A percentile compares a stretch with the other conserved stretches of the same genome.
These are phyloP conservation scores for Huntiella omanensis DNA, from an alignment of 2,329 filamentous ascomycete species.

Conservation along the genomic window DNA sequence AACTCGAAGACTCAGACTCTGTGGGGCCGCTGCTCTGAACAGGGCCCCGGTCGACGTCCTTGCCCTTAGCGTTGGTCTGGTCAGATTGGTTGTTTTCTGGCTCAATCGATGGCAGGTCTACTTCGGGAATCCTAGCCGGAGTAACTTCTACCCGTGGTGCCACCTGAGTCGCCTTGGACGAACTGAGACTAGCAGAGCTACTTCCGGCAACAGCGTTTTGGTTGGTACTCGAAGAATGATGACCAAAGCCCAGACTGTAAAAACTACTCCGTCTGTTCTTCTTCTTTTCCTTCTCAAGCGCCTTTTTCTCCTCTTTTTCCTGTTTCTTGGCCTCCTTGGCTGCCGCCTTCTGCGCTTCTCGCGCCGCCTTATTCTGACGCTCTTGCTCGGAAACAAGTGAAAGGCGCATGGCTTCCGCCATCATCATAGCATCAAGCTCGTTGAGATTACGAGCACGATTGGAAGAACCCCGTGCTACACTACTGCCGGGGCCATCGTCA, in stretches of 20 bases:
- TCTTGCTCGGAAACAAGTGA: conserved; percentile 90
- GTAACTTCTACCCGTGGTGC: conserved; percentile 33
- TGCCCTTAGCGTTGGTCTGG: conserved; percentile 38
- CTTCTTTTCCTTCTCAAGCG: conserved; percentile 65
- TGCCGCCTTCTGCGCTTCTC: conserved; percentile 53
- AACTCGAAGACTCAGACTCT: conserved; percentile 57
- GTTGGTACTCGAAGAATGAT: conserved; percentile 12
- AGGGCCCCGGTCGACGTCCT: conserved; percentile 40
- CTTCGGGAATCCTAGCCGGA: conserved; percentile 16
- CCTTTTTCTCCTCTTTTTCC: conserved; percentile 77
- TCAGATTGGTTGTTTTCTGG: conserved; percentile 1
- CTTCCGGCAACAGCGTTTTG: no score
- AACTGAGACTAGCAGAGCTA: not conserved
- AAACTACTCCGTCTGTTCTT: conserved; percentile 43
- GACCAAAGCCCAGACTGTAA: conserved; percentile 24
- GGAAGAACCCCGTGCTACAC: not conserved
- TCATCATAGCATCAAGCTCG: conserved; percentile 94
- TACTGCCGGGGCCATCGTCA: not conserved
- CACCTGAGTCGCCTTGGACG: conserved; percentile 29
- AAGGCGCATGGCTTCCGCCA: conserved; percentile 84
- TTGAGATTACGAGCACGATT: conserved; percentile 29
- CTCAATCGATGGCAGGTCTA: conserved; percentile 11
- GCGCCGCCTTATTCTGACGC: conserved; percentile 67
- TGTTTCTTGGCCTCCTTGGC: conserved; percentile 73
- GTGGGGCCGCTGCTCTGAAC: conserved; percentile 20